A percentile compares a stretch with the other conserved stretches of the same genome.
These are phyloP conservation scores for Lipomyces yarrowii DNA, from an alignment of 1,139 yeast species.

Conservation along the genomic window DNA sequence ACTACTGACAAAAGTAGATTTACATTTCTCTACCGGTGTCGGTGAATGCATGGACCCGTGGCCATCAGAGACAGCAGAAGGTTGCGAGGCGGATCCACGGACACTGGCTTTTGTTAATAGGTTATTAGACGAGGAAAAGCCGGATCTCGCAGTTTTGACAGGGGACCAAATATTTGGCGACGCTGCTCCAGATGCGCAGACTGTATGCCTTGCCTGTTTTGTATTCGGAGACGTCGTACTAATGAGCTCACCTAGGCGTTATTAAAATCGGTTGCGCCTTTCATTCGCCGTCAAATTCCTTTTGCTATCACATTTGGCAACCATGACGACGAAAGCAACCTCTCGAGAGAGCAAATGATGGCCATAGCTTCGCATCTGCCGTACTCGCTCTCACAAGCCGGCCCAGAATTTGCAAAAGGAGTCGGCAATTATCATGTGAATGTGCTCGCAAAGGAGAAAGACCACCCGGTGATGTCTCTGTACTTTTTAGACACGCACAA, in stretches of 20 bases:
- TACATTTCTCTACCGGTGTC: conserved; percentile 77
- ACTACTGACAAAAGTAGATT: conserved; percentile 47
- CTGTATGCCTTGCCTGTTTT: conserved; percentile 45
- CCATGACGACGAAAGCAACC: conserved; percentile 80
- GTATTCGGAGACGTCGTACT: background rate
- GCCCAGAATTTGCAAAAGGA: conserved; percentile 71
- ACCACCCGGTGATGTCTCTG: conserved; percentile 57
- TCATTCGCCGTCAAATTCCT: conserved; percentile 67
- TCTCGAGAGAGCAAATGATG: conserved; percentile 65
- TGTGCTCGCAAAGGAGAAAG: conserved; percentile 47
- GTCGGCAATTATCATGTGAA: conserved; percentile 73
- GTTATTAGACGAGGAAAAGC: conserved; percentile 70
- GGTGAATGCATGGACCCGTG: conserved; percentile 76
- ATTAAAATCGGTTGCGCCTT: conserved; percentile 74
- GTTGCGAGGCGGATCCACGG: conserved; percentile 74
- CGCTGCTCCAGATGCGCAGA: conserved; percentile 71
- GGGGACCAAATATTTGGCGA: conserved; percentile 86
- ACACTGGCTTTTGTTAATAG: conserved; percentile 63
- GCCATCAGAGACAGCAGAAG: conserved; percentile 49
- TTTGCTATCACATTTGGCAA: conserved; percentile 81
- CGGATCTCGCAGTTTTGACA: conserved; percentile 78
- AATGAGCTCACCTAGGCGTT: conserved; percentile 45
- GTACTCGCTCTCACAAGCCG: conserved; percentile 60
- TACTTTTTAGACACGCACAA: conserved; percentile 85
- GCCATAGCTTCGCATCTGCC: conserved; percentile 60